Conservation (phyloP, 805 yeast species). For the Lachancea thermotolerans region DNA sequence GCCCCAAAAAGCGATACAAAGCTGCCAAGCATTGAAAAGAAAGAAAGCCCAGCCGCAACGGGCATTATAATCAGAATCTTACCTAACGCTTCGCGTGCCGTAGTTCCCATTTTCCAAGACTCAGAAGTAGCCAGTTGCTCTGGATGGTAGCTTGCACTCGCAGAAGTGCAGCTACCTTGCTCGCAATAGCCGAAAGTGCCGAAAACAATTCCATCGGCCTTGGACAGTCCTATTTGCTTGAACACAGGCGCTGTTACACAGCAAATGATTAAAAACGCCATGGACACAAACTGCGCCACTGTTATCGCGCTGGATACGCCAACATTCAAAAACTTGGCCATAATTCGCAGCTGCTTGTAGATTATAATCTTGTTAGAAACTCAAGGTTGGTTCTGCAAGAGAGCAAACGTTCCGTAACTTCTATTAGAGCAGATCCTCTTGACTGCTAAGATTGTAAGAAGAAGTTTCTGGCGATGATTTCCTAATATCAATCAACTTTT, state of each 20-base stretch:
- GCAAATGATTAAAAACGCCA: conserved; percentile 58
- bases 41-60: conserved; percentile 56
- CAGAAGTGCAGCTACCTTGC: conserved; percentile 35
- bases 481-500: too few relatives aligned
- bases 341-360: background rate
- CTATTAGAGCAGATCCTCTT: too few relatives aligned
- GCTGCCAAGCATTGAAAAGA: conserved; percentile 38
- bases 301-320: conserved; percentile 38
- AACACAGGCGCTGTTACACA: conserved; percentile 58
- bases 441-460: too few relatives aligned
- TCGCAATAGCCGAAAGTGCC: conserved; percentile 67
- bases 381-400: too few relatives aligned
- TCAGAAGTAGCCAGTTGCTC: conserved; percentile 25
- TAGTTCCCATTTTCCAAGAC: conserved; percentile 44
- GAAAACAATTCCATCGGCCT: conserved; percentile 39
- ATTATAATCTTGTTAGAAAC: too few relatives aligned
- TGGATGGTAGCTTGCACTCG: conserved; percentile 41
- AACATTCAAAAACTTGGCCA: conserved; percentile 17
- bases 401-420: too few relatives aligned
- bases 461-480: too few relatives aligned
- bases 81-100: conserved; percentile 46
- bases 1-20: conserved; percentile 23
- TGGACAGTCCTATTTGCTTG: conserved; percentile 41
- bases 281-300: conserved; percentile 42
- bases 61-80: conserved; percentile 56